Evolutionary conservation across 192 early-diverging fungal species (phyloP), one percentile per base, ranked within the genome.

Genomic region (Thamnidium elegans): DNA sequence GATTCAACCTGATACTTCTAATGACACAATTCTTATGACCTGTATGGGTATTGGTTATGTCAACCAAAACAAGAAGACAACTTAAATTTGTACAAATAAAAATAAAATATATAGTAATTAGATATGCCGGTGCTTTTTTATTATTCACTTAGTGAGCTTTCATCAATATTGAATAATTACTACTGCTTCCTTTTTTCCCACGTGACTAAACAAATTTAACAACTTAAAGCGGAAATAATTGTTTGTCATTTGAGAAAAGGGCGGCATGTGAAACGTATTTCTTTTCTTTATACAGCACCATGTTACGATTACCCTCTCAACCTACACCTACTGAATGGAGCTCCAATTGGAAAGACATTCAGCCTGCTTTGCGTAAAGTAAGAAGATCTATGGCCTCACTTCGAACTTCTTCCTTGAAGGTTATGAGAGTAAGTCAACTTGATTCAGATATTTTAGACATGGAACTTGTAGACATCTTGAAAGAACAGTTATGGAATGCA

Each of bases 1-100:
- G 78, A 89, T 99, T 58, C 86, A 83, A 76, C 73, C 83, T 1
- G 80, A 86, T 23, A 67, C 70, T 48, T 67, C 70, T 20, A 68
- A 79, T 3, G 64, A 83, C 32, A 80, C 84, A 11, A 69, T 83
- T 43, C 19, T 94, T 31, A 77, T 97, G 79, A 89, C 95, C 2
- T 92, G 91, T 72, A 81, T 99, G 31, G 96, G 96, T 26, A 78
- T 87, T 17, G 95, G 95, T 9, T 97, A 90, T 72, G 83, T 82
- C 36, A 99, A 99, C 73, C 86, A 91, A 46, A 93, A 85, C 77
- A 97, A 96, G 80, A 93, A 93, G 80, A 81, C 85, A 3, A 87
- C 82, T 32, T 85, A 84, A 39, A 39, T 39, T 39, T 39, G 36
- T 39, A 39, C 36, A 39, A 39, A 39, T 39, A 39, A 39, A 39